Conservation (phyloP, 306 rosid species). For the Corylus americana region DNA sequence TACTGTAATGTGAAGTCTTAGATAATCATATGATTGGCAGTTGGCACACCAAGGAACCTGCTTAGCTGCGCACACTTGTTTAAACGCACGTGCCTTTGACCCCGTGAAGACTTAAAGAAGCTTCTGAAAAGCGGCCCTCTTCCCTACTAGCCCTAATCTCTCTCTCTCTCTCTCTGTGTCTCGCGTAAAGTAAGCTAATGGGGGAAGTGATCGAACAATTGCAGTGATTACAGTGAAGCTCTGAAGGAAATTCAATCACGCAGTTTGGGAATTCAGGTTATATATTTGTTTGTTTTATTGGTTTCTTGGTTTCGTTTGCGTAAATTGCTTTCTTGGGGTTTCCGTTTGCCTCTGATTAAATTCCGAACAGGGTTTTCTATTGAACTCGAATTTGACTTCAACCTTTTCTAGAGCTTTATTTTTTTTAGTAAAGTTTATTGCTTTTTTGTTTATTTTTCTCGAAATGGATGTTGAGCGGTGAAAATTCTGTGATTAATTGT, state of each 20-base stretch:
- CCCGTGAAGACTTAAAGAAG: constrained; percentile 34
- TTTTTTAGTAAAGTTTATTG: not conserved
- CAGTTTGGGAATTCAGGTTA: constrained; percentile 37
- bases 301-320: constrained; percentile 11
- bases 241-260: constrained; percentile 9
- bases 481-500: constrained; percentile 6
- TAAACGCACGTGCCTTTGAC: constrained; percentile 63
- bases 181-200: constrained; percentile 9
- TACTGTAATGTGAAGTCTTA: not conserved
- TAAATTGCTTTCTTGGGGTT: constrained; percentile 1
- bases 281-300: constrained; percentile 1
- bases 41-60: not conserved
- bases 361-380: constrained; percentile 4
- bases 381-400: constrained; percentile 29
- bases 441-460: constrained; percentile 3
- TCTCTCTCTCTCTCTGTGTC: not conserved
- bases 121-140: constrained; percentile 33
- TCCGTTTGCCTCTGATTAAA: constrained; percentile 20
- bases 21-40: constrained; percentile 20
- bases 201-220: constrained; percentile 21
- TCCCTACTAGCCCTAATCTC: constrained; percentile 45
- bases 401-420: not conserved
- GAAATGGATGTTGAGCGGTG: constrained; percentile 19
- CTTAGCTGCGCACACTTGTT: not conserved
- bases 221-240: constrained; percentile 14